Percentiles rank a stretch among this genome's conserved stretches.
These are phyloP conservation scores for Tuber melanosporum DNA, from an alignment of 495 filamentous ascomycete species.

Conservation along the genomic window DNA sequence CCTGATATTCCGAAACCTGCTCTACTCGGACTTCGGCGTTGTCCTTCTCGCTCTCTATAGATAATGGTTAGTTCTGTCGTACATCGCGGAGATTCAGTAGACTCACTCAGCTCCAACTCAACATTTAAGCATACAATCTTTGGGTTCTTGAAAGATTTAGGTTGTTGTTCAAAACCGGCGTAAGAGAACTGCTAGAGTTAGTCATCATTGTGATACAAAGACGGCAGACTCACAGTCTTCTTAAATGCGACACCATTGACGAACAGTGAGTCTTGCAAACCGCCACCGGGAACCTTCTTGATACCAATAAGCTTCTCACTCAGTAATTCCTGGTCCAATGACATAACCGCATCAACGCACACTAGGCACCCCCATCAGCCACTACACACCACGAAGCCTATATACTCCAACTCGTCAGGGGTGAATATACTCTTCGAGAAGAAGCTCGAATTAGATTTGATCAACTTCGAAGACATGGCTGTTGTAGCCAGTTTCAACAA, in stretches of 20 bases:
- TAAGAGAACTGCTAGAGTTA: conserved; percentile 63
- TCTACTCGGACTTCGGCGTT: conserved; percentile 97
- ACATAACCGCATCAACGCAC: conserved; percentile 94
- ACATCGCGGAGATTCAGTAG: background rate
- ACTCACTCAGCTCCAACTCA: conserved; percentile 74
- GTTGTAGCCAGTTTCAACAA: conserved; percentile 83
- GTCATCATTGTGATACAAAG: background rate
- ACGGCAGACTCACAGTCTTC: conserved; percentile 59
- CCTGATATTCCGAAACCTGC: conserved; percentile 98
- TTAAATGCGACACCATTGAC: conserved; percentile 98
- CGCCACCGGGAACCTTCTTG: conserved; percentile 96
- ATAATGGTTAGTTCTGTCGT: conserved; percentile 8
- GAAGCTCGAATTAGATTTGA: conserved; percentile 92
- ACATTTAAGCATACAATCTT: conserved; percentile 96
- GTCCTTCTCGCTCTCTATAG: conserved; percentile 80
- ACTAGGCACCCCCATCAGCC: conserved; percentile 49
- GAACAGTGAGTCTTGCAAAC: conserved; percentile 92
- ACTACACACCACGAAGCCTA: background rate
- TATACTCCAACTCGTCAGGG: background rate
- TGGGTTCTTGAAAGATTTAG: conserved; percentile 86
- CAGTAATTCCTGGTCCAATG: conserved; percentile 94
- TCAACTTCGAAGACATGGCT: conserved; percentile 99
- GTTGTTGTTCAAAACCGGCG: conserved; percentile 97
- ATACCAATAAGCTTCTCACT: conserved; percentile 97
- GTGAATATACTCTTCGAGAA: conserved; percentile 81